phyloP scores from a whole-genome alignment of 805 yeast species.

The Blastobotrys terrestris region DNA sequence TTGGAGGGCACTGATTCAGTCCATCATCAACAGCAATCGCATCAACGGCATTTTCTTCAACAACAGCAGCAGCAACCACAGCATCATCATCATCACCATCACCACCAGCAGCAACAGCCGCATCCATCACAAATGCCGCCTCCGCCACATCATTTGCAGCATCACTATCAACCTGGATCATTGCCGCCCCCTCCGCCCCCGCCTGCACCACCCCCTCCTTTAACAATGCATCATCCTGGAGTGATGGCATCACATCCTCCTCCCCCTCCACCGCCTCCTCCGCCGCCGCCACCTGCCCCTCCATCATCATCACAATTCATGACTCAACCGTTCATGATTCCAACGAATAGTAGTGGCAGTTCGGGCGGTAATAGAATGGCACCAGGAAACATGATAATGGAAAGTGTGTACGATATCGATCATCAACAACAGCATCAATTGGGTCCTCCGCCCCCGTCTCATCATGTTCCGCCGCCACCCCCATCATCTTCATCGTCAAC shows the following conservation, averaged over 20 bases:
- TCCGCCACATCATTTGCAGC: constrained; percentile 3
- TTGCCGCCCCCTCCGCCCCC: not conserved
- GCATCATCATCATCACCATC: constrained; percentile 8
- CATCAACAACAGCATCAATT: not conserved
- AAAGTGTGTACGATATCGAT: not conserved
- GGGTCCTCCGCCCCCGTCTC: not conserved
- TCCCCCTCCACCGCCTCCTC: not conserved
- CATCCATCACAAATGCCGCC: constrained; percentile 11
- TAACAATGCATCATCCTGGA: not conserved
- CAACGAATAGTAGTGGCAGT: not conserved
- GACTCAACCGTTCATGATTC: not conserved
- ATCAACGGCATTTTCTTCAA: constrained; percentile 9
- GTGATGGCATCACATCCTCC: not conserved
- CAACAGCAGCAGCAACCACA: constrained; percentile 12
- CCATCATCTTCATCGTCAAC: not conserved
- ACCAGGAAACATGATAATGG: not conserved
- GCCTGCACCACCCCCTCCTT: not conserved
- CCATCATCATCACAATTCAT: not conserved
- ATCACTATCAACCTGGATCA: not conserved
- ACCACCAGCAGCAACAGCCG: constrained; percentile 8
- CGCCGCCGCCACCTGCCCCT: not conserved
- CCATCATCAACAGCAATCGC: constrained; percentile 1
- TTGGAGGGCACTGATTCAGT: constrained; percentile 17
- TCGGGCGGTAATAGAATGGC: not conserved
- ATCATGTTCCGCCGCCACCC: not conserved